Percentiles rank a stretch among this genome's conserved stretches.
phyloP scores from a whole-genome alignment of 192 early-diverging fungal species.

The Backusella sp. region DNA sequence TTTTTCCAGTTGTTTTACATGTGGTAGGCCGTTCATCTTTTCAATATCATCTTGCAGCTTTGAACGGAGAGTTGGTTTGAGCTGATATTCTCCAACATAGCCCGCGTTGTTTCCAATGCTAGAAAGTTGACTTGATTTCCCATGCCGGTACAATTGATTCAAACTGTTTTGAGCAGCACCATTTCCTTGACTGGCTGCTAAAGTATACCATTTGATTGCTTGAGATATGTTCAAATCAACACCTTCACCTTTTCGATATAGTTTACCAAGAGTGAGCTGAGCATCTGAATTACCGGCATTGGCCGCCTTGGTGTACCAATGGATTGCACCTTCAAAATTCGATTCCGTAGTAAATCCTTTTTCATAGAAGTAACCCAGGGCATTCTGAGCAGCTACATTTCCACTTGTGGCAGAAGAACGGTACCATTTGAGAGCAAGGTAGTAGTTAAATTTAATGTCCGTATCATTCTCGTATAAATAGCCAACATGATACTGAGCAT shows the following conservation, averaged over 20 bases:
- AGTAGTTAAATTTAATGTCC: not conserved
- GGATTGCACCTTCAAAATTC: not conserved
- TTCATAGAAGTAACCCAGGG: not conserved
- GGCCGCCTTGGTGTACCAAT: not conserved
- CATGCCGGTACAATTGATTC: too few relatives aligned
- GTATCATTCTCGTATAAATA: not conserved
- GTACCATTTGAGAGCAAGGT: not conserved
- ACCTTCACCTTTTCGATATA: not conserved
- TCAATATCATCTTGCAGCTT: not conserved
- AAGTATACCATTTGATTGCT: too few relatives aligned
- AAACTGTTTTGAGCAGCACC: too few relatives aligned
- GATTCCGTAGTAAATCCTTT: not conserved
- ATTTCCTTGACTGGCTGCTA: too few relatives aligned
- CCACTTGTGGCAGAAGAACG: not conserved
- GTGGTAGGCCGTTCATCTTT: not conserved
- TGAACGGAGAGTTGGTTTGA: not conserved
- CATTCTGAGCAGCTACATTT: not conserved
- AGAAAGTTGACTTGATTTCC: too few relatives aligned
- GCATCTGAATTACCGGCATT: not conserved
- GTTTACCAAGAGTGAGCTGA: not conserved
- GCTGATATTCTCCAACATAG: not conserved
- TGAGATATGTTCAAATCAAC: too few relatives aligned
- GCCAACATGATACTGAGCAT: not conserved
- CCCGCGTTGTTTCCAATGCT: too few relatives aligned
- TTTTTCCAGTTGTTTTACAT: not conserved